Evolutionary conservation across 768 basidiomycete genomes (phyloP).

Genomic region (Leccinum fibrillosum): DNA sequence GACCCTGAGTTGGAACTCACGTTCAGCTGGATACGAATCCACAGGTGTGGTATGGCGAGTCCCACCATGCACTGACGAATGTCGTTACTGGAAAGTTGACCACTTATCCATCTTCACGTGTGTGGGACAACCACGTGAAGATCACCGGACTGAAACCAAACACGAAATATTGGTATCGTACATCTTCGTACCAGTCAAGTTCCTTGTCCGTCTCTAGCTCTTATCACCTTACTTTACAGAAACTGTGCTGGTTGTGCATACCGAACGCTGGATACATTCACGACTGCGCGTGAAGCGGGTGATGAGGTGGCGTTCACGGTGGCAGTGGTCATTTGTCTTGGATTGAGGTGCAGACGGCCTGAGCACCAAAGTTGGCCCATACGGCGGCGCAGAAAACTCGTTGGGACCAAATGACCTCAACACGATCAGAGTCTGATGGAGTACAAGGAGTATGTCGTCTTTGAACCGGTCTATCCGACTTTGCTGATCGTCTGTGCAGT

Average conservation of each 20-base stretch:
- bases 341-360: slow-evolving; percentile 27
- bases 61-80: slow-evolving; percentile 15
- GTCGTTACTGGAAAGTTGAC: slow-evolving; percentile 19
- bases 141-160: slow-evolving; percentile 21
- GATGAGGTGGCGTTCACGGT: slow-evolving; percentile 20
- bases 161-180: slow-evolving; percentile 28
- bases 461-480: background rate
- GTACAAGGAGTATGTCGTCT: slow-evolving; percentile 22
- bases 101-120: slow-evolving; percentile 25
- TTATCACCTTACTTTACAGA: slow-evolving; percentile 2
- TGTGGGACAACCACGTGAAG: slow-evolving; percentile 29
- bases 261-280: slow-evolving; percentile 23
- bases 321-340: slow-evolving; percentile 26
- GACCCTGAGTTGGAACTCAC: slow-evolving; percentile 22
- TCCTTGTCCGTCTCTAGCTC: background rate
- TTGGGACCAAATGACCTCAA: slow-evolving; percentile 27
- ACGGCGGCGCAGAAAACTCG: slow-evolving; percentile 18
- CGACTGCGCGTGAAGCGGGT: slow-evolving; percentile 19
- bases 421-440: slow-evolving; percentile 29
- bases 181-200: slow-evolving; percentile 23
- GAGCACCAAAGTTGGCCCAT: slow-evolving; percentile 28
- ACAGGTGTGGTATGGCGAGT: slow-evolving; percentile 25
- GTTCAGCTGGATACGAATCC: slow-evolving; percentile 16
- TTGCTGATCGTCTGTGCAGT: slow-evolving; percentile 9
- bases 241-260: slow-evolving; percentile 29